Evolutionary conservation across 2,329 filamentous ascomycete species (phyloP).

Genomic region (Fusarium begoniae): DNA sequence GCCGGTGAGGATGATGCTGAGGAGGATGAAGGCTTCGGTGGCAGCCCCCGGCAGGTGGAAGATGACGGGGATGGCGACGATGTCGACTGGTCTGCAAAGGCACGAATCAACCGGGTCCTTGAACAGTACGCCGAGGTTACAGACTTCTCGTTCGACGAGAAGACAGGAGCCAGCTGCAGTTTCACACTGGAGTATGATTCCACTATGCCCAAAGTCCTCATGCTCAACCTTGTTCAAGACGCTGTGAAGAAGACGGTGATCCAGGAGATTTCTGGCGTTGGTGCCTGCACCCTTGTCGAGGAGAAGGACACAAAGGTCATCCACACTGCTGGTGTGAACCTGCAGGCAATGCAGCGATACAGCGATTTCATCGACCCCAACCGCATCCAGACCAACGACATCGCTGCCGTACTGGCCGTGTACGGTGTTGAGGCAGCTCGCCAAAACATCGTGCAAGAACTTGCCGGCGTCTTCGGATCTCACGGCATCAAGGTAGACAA

Average conservation of each 20-base stretch:
- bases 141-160: constrained; percentile 82
- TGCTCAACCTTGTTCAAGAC: constrained; percentile 88
- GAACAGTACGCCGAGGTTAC: constrained; percentile 73
- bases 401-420: constrained; percentile 80
- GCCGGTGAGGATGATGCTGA: constrained; percentile 67
- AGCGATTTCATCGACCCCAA: constrained; percentile 87
- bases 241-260: constrained; percentile 82
- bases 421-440: constrained; percentile 97
- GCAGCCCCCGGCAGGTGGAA: constrained; percentile 56
- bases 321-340: constrained; percentile 85
- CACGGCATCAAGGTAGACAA: constrained; percentile 94
- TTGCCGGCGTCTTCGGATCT: constrained; percentile 84
- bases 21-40: constrained; percentile 64
- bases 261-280: constrained; percentile 84
- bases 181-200: constrained; percentile 86
- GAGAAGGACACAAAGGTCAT: constrained; percentile 70
- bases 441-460: constrained; percentile 84
- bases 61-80: constrained; percentile 52
- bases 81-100: constrained; percentile 52
- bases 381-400: constrained; percentile 90
- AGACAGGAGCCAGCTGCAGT: constrained; percentile 76
- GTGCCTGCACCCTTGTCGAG: constrained; percentile 70
- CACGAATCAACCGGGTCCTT: constrained; percentile 72
- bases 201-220: constrained; percentile 86
- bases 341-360: constrained; percentile 90